Evolutionary conservation across 2,329 filamentous ascomycete genomes (phyloP), one percentile per base, ranked within the genome.

Genomic region (Trichoderma brevicompactum): DNA sequence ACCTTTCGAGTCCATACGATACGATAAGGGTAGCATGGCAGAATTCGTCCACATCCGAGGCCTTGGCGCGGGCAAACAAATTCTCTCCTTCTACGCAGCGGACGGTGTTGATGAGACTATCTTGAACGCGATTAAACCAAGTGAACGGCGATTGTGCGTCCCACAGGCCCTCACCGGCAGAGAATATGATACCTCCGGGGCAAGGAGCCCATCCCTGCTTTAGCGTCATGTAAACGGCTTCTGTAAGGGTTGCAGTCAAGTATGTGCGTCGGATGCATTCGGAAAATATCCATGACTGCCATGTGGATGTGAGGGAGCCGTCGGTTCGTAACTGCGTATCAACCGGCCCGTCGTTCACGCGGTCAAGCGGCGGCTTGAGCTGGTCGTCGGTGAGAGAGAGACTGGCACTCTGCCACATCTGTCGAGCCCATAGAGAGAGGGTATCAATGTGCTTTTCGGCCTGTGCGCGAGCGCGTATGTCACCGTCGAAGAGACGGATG

Each of bases 391-490:
- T 23, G 6, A 54, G 40, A 8, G 40, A 40, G 13, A 63, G 49
- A 9, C 41, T 34, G 49, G 60, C 60, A 28, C 60, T 63, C 17
- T 46, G 60, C 60, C 60, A 63, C 5, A 63, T n/a, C 49, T 63
- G 60, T 54, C 49, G 60, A 46, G 60, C 60, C 60, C 60, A 63
- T 0, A 54, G 49, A 8, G 49, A 28, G 17, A 63, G 60, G 5
- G 60, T 63, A 17, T 63, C 60, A n/a, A 63, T 63, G 23, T 63
- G 43, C 28, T 53, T 63, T 43, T 63, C 60, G 13, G 60, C 60
- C 7, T 63, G 60, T 3, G 60, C 60, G 6, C 60, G 60, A 1
- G 60, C 60, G 60, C 60, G 60, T n/a, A 63, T 54, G 13, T 63
- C 60, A 40, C 60, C 60, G 49, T 63, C 49, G 12, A 63, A 63